Evolutionary conservation across 441 rosid genomes (phyloP), one percentile per base, ranked within the genome.

Genomic region (Erodium texanum): DNA sequence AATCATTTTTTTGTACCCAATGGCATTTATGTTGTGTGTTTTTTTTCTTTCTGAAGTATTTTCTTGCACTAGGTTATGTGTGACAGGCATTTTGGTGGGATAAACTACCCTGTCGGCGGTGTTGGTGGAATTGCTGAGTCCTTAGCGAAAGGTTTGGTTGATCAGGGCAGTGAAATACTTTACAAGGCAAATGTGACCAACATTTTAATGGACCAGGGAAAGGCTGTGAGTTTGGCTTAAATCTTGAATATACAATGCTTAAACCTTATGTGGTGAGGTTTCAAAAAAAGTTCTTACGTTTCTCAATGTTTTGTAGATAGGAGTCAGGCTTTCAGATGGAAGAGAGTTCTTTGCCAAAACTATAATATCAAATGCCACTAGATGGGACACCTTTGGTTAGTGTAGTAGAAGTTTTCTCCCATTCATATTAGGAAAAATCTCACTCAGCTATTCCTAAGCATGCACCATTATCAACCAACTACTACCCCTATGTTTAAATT

Each of bases 351-450:
- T 76, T 10, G 88, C 92, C 48, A 84, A 83, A 76, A 93, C 96
- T n/a, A 73, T 91, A 76, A 84, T 93, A 71, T 93, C 99, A 71
- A 93, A 91, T 81, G 97, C 97, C 71, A 91, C 97, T 43, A 89
- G 97, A 87, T 93, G 99, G 99, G 97, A 89, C 77, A 94, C 99
- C 24, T 94, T 94, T 76, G 96, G 99, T 94, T 78, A 79, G 97
- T 77, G 38, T 3, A 48, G 58, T 19, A 50, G 45, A 56, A 50
- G 64, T 50, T 71, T 54, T 64, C 73, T 66, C 18, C 12, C 32
- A 24, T 68, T 74, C 66, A 7, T 2, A 20, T n/a, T n/a, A n/a
- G n/a, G n/a, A n/a, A n/a, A n/a, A n/a, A n/a, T n/a, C n/a, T n/a
- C n/a, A n/a, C n/a, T n/a, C n/a, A n/a, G n/a, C n/a, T n/a, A n/a